These are phyloP conservation scores for Phytophthora cajani DNA, from an alignment of 352 stramenopile species.

Conservation along the genomic window DNA sequence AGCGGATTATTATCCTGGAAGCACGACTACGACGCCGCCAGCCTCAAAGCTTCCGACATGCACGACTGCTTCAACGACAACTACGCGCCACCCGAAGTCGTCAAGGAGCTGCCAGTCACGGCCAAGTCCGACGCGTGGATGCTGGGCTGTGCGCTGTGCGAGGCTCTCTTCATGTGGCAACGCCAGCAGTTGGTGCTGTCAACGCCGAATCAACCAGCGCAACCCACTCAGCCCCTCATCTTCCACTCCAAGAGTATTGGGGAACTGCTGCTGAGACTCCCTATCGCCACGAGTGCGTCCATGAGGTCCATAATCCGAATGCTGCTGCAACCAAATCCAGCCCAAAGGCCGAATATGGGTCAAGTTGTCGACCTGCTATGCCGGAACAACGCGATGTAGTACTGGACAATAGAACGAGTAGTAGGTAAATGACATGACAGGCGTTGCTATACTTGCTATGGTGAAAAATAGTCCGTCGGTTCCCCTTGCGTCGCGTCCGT, in stretches of 20 bases:
- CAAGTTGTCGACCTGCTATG: constrained; percentile 66
- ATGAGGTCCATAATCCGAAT: constrained; percentile 68
- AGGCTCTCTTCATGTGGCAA: constrained; percentile 67
- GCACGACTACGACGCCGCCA: constrained; percentile 39
- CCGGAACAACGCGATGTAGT: constrained; percentile 3
- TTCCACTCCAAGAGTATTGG: constrained; percentile 50
- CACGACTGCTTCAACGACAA: constrained; percentile 45
- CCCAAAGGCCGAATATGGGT: constrained; percentile 61
- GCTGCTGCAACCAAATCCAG: constrained; percentile 65
- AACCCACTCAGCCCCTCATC: constrained; percentile 19
- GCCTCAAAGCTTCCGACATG: constrained; percentile 42
- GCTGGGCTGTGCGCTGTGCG: constrained; percentile 63
- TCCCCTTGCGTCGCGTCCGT: constrained; percentile 21
- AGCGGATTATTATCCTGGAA: constrained; percentile 55
- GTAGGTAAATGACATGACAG: background rate
- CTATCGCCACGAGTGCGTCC: constrained; percentile 46
- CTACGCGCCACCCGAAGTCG: constrained; percentile 53
- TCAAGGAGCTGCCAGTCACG: constrained; percentile 37
- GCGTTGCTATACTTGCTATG: background rate
- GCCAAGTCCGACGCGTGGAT: constrained; percentile 71
- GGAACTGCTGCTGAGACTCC: constrained; percentile 57
- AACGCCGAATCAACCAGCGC: constrained; percentile 10
- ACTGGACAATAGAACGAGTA: background rate
- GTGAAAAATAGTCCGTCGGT: constrained; percentile 12
- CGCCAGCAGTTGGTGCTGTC: constrained; percentile 34